Conservation (phyloP, 2,329 filamentous ascomycete species). For the Trichoderma harzianum region DNA sequence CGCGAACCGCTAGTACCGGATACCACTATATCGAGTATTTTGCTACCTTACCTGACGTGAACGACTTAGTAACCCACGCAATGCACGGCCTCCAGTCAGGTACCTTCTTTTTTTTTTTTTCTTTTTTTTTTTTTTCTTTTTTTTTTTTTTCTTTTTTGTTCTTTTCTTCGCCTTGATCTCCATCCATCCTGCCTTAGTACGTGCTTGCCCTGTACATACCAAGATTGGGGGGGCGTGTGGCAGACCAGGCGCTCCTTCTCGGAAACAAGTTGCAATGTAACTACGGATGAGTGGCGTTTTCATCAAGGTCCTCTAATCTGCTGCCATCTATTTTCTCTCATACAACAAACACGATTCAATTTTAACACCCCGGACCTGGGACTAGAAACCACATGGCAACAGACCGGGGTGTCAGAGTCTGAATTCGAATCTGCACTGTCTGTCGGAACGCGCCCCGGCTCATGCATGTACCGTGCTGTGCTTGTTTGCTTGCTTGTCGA, state of each 20-base stretch:
- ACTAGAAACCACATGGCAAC: conserved; percentile 12
- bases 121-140: too few species aligned
- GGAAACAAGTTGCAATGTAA: conserved; percentile 10
- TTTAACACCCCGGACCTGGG: conserved; percentile 11
- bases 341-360: conserved; percentile 7
- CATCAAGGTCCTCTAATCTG: conserved; percentile 9
- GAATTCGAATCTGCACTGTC: conserved; percentile 8
- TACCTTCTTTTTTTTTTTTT: neutral
- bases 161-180: too few species aligned
- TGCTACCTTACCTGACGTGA: neutral
- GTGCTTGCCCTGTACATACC: too few species aligned
- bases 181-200: too few species aligned
- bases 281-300: conserved; percentile 13
- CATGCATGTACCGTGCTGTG: neutral
- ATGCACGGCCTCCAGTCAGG: neutral
- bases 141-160: too few species aligned
- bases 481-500: neutral
- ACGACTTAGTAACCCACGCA: too few species aligned
- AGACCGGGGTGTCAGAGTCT: neutral
- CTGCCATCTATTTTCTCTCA: neutral
- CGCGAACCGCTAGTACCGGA: neutral
- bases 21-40: neutral
- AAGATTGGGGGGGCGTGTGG: neutral
- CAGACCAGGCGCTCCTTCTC: neutral
- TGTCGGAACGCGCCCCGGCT: conserved; percentile 12